Evolutionary conservation across 2,329 filamentous ascomycete genomes (phyloP), one percentile per base, ranked within the genome.

Genomic region (Aaosphaeria pasadenensis): DNA sequence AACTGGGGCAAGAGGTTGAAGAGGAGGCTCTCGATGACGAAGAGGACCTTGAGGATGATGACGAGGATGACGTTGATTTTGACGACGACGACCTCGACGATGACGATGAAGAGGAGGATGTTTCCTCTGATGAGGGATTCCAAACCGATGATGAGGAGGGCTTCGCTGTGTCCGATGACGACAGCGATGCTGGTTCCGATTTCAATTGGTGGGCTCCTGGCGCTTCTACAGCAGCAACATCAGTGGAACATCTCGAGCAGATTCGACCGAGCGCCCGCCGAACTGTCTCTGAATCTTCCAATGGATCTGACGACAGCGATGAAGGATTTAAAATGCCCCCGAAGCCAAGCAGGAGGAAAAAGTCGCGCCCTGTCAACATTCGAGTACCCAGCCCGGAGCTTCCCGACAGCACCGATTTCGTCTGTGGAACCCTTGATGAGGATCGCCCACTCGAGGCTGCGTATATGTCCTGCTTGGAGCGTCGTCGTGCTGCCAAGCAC

Each of bases 391-490:
- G 87, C 1, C 89, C 89, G 2, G 90, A 96, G 64, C 78, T 99
- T 7, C 94, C 94, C 1, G 94, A 99, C 69, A 96, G 91, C 71
- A 97, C 94, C 11, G 94, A 99, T 69, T 99, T 99, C 57, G 94
- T 99, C n/a, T 97, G 94, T 63, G 94, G 94, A 49, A 99, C 94
- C 1, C 78, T 99, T 17, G 94, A 99, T 57, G 94, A 99, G 71
- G 94, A 99, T 63, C 85, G 90, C 40, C 90, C 91, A 3, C 74
- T 97, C n/a, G 94, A 99, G 67, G 90, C 91, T 57, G 92, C 90
- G 1, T 99, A 96, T 69, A 81, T 95, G 47, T 88, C 89, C 2
- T 90, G 88, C 60, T 80, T 95, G 49, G 88, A 91, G 62, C 85
- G 89, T 47, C 86, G 88, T 56, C 87, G 91, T 59, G 86, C 86